Evolutionary conservation across 768 basidiomycete species (phyloP), one percentile per base, ranked within the genome.

Genomic region (Tephrocybe rancida): DNA sequence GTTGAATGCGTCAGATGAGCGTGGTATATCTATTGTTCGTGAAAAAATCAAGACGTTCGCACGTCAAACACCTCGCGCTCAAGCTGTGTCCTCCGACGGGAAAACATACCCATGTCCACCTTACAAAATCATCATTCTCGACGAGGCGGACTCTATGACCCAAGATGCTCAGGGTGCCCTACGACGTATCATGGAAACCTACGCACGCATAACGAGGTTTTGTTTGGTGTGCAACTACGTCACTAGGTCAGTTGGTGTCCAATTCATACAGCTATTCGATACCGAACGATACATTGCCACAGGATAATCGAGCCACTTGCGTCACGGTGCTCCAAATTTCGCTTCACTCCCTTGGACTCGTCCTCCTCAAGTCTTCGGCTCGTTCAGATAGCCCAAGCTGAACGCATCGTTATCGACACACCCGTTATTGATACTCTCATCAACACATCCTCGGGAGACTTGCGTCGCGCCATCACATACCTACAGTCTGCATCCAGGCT

Each of bases 41-140:
- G 97, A 99, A 54, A 99, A 99, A 75, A 90, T 99, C 78, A 99
- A 99, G 74, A 86, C 88, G 66, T 99, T 99, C 73, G 97, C 97
- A 13, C 86, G 90, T 42, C 92, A 94, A 68, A 93, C 92, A 21
- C 92, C 92, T 30, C 83, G 89, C 55, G 90, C 90, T n/a, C 84
- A 89, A 66, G 69, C 81, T 13, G 70, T 76, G 9, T 75, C 87
- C n/a, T 87, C 87, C 0, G 88, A 92, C 58, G 86, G 86, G 21
- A 90, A 90, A 64, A 81, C 77, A 38, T 98, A 98, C 66, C 96
- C 95, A 39, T 96, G 92, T 67, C 97, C 97, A 13, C 97, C 97
- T 0, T 99, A 92, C 78, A 99, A 99, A 69, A 96, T 99, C 59
- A 89, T 99, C 66, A 98, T 99, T 57, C 83, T 99, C 22, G 97